These are phyloP conservation scores for Crithidia fasciculata DNA, from an alignment of 208 protist species.

Conservation along the genomic window DNA sequence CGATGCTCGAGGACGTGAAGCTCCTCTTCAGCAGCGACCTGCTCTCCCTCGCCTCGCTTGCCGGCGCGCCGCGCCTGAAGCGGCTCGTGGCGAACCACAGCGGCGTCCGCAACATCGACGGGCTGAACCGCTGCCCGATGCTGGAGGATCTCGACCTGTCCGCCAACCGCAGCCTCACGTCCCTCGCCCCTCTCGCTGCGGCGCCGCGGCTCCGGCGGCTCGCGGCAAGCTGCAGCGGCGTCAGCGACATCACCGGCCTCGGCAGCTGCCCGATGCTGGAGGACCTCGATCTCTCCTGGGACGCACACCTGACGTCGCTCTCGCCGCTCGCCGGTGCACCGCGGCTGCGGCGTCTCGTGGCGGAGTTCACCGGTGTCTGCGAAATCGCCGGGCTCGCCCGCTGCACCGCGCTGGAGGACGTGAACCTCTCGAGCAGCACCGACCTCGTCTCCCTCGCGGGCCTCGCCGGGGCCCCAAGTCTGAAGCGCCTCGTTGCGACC, in stretches of 20 bases:
- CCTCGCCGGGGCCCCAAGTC: background rate
- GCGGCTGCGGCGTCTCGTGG: background rate
- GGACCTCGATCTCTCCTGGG: conserved; percentile 1
- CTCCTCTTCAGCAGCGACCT: background rate
- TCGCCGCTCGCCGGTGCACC: background rate
- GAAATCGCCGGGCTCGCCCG: background rate
- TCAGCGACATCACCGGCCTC: conserved; percentile 2
- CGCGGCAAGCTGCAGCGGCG: conserved; percentile 6
- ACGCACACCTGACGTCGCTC: conserved; percentile 3
- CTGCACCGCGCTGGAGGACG: background rate
- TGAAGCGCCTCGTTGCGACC: background rate
- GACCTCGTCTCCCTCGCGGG: conserved; percentile 1
- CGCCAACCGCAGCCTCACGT: background rate
- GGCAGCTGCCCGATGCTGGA: conserved; percentile 6
- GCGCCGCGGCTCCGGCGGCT: conserved; percentile 2
- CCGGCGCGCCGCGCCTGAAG: background rate
- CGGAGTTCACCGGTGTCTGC: conserved; percentile 3
- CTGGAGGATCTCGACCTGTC: conserved; percentile 5
- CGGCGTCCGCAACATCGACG: conserved; percentile 5
- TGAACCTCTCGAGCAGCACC: conserved; percentile 6
- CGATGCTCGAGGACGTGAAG: conserved; percentile 2
- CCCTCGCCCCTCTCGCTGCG: conserved; percentile 1
- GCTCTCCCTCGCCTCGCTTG: background rate
- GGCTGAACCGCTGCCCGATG: conserved; percentile 1
- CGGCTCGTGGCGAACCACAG: conserved; percentile 3